Percentiles rank a stretch among this genome's conserved stretches.
Evolutionary conservation across 2,329 filamentous ascomycete genomes (phyloP).

Genomic region (Diaporthe eres): DNA sequence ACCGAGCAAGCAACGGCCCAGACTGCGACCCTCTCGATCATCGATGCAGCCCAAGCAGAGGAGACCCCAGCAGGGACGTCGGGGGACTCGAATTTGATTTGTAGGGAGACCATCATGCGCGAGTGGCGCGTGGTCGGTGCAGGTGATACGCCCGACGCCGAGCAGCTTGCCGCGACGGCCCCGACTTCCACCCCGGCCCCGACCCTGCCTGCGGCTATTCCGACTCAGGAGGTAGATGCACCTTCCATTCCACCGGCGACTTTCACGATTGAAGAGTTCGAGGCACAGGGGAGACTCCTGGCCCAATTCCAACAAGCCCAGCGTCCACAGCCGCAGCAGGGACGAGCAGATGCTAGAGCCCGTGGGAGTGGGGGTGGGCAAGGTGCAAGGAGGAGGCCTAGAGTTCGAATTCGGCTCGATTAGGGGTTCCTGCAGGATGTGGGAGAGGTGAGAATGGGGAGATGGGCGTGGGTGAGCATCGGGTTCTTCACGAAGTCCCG

Average conservation of each 20-base stretch:
- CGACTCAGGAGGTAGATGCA: background rate
- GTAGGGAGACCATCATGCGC: background rate
- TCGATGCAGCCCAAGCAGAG: too few relatives aligned
- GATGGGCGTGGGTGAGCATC: rapidly evolving
- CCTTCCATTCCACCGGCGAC: background rate
- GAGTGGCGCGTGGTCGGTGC: background rate
- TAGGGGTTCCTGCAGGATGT: background rate
- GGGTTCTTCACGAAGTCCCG: background rate
- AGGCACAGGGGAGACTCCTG: slow-evolving; percentile 16
- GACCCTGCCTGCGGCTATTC: background rate
- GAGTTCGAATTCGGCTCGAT: background rate
- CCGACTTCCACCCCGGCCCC: background rate
- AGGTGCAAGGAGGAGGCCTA: background rate
- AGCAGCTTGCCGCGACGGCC: too few relatives aligned
- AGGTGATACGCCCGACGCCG: background rate
- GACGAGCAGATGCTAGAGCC: too few relatives aligned
- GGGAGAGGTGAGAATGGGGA: background rate
- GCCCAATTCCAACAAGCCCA: background rate
- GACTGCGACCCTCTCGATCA: rapidly evolving
- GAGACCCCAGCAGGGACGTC: background rate
- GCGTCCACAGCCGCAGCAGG: rapidly evolving
- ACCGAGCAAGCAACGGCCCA: background rate
- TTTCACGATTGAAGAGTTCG: slow-evolving; percentile 2
- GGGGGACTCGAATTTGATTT: background rate
- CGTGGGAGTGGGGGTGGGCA: background rate